Conservation (phyloP, 31 red algal genomes). For the Porphyra umbilicalis region DNA sequence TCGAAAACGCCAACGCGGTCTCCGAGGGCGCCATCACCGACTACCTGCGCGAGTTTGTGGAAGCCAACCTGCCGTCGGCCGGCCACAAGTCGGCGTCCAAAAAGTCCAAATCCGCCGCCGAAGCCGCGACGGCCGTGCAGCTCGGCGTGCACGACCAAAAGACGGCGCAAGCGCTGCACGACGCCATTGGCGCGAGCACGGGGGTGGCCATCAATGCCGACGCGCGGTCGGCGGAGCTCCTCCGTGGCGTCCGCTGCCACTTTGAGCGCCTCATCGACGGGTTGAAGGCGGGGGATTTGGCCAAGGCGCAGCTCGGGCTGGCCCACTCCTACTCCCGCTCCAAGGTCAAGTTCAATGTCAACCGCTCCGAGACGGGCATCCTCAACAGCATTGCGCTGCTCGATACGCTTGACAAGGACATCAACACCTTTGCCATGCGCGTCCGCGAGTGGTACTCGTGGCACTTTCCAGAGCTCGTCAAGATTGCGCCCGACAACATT, state of each 20-base stretch:
- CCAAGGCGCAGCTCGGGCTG: constrained; percentile 88
- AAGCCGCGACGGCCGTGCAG: constrained; percentile 1
- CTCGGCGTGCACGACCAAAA: constrained; percentile 80
- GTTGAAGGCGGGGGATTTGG: constrained; percentile 57
- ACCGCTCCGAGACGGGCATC: constrained; percentile 84
- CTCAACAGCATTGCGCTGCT: constrained; percentile 90
- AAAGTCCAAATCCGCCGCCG: constrained; percentile 12
- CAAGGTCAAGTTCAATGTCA: constrained; percentile 96
- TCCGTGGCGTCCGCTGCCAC: constrained; percentile 77
- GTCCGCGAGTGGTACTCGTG: constrained; percentile 98
- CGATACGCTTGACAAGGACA: constrained; percentile 97
- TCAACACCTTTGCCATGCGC: constrained; percentile 99
- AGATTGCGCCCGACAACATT: constrained; percentile 90
- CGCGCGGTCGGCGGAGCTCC: constrained; percentile 70
- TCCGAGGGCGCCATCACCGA: constrained; percentile 75
- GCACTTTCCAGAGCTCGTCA: constrained; percentile 99
- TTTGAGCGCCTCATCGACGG: constrained; percentile 70
- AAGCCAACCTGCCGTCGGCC: constrained; percentile 56
- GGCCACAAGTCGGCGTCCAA: constrained; percentile 13
- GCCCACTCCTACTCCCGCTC: constrained; percentile 93
- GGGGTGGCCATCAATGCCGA: constrained; percentile 41
- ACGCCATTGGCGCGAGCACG: constrained; percentile 19
- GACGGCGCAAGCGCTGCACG: constrained; percentile 48
- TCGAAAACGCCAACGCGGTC: constrained; percentile 80
- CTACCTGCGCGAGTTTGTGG: constrained; percentile 67